phyloP scores from a whole-genome alignment of 176 grass and related monocot genomes.

The Oryza glumipatula region DNA sequence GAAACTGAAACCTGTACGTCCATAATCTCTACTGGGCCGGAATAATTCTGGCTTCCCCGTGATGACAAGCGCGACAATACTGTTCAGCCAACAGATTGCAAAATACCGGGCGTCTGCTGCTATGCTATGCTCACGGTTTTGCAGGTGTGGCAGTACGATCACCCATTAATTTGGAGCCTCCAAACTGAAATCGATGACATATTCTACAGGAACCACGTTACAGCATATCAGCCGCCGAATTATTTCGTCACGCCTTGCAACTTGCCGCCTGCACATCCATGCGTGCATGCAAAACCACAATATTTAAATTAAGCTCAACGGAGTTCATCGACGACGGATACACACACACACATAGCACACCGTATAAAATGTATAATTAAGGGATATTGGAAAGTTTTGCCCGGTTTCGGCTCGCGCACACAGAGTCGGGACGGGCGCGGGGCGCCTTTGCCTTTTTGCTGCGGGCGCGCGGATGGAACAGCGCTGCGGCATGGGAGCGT shows the following conservation, averaged over 20 bases:
- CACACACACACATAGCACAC: neutral
- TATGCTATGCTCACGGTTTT: slow-evolving; percentile 8
- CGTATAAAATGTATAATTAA: neutral
- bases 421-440: neutral
- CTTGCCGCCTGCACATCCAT: neutral
- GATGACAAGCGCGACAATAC: neutral
- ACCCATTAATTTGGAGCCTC: slow-evolving; percentile 20
- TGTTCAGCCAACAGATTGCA: slow-evolving; percentile 28
- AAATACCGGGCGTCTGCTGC: neutral
- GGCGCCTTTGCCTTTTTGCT: neutral
- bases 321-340: neutral
- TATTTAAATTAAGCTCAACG: neutral
- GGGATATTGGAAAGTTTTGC: slow-evolving; percentile 11
- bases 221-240: neutral
- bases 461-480: slow-evolving; percentile 10
- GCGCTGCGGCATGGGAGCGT: slow-evolving; percentile 21
- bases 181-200: slow-evolving; percentile 14
- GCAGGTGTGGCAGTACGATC: slow-evolving; percentile 10
- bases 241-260: neutral
- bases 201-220: neutral
- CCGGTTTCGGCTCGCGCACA: slow-evolving; percentile 36
- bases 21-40: no score
- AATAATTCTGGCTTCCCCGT: neutral
- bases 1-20: no score
- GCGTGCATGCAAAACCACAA: neutral